These are phyloP conservation scores for Saprolegnia parasitica DNA, from an alignment of 352 stramenopile genomes.

Conservation along the genomic window DNA sequence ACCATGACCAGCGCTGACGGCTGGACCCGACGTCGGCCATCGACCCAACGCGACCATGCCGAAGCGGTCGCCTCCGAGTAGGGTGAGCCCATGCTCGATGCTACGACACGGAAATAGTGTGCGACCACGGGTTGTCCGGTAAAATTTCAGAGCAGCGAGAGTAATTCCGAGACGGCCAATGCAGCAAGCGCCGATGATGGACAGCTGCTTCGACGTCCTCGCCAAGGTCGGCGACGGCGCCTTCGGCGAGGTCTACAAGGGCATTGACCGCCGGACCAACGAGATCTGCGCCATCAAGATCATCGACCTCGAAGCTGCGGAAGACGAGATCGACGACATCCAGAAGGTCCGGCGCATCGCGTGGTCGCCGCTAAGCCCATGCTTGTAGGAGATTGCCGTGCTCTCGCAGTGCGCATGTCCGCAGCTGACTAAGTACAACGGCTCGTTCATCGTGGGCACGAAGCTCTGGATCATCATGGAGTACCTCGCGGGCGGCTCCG, in stretches of 20 bases:
- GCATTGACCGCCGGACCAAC: constrained; percentile 57
- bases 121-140: background rate
- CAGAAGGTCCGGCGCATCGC: constrained; percentile 45
- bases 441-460: constrained; percentile 77
- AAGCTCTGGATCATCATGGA: constrained; percentile 94
- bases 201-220: constrained; percentile 55
- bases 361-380: background rate
- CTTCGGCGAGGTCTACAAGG: constrained; percentile 80
- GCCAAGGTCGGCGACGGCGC: constrained; percentile 77
- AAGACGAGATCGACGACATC: constrained; percentile 83
- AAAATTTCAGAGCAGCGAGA: background rate
- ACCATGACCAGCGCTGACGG: too few relatives aligned
- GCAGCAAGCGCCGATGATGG: background rate
- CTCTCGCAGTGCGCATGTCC: constrained; percentile 85
- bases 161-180: too few relatives aligned
- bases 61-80: too few relatives aligned
- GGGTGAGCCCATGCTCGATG: too few relatives aligned
- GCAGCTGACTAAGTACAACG: constrained; percentile 87
- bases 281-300: constrained; percentile 80
- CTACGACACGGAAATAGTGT: background rate
- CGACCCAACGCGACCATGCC: background rate
- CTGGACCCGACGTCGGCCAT: background rate
- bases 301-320: constrained; percentile 76
- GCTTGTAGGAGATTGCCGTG: constrained; percentile 79
- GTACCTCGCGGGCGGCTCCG: constrained; percentile 86